Conservation (phyloP, 495 filamentous ascomycete species). For the Podospora bellae-mahoneyi region DNA sequence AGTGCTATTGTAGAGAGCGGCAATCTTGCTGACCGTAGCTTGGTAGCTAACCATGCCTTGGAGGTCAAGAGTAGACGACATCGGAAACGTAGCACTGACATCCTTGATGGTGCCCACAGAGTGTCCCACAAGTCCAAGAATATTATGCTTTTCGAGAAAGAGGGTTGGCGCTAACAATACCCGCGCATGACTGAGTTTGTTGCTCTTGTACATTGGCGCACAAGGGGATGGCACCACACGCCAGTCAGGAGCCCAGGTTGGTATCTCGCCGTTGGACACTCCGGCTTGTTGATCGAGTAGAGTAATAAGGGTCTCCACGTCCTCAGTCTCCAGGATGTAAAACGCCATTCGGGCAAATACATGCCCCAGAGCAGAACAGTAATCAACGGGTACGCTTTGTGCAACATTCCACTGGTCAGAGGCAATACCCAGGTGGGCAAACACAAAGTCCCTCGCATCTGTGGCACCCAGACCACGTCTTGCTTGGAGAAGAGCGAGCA, state of each 20-base stretch:
- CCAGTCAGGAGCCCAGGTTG: constrained; percentile 8
- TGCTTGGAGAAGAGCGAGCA: neutral
- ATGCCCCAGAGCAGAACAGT: neutral
- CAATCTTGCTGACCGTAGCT: neutral
- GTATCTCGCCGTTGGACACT: neutral
- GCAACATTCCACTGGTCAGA: neutral
- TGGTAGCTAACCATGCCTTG: neutral
- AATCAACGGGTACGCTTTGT: neutral
- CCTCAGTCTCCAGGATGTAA: neutral
- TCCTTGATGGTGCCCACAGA: neutral
- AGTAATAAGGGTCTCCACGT: neutral
- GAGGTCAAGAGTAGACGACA: neutral
- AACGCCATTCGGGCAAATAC: neutral
- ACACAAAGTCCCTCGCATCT: constrained; percentile 4
- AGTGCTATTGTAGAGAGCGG: constrained; percentile 1
- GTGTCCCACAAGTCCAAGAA: neutral
- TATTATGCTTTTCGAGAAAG: neutral
- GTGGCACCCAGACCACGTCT: neutral
- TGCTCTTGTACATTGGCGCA: constrained; percentile 3
- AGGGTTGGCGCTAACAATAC: neutral
- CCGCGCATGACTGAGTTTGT: neutral
- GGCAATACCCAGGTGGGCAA: constrained; percentile 7
- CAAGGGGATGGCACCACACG: neutral
- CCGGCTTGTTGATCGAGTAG: neutral
- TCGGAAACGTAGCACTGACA: neutral